phyloP scores from a whole-genome alignment of 148 eudicot species.

The Nyssa sinensis region DNA sequence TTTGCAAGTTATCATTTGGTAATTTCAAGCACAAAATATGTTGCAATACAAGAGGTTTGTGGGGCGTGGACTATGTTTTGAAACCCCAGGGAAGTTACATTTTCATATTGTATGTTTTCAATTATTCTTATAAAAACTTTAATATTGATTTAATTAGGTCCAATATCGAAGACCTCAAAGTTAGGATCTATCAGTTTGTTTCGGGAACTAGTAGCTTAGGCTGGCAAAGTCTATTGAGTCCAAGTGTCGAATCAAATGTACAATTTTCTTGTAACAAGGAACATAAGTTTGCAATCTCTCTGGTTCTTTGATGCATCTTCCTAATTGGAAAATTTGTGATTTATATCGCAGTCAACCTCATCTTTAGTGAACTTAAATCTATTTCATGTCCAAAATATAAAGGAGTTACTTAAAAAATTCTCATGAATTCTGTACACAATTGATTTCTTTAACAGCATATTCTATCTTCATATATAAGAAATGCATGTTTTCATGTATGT shows the following conservation, averaged over 20 bases:
- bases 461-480: neutral
- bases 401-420: neutral
- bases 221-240: neutral
- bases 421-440: neutral
- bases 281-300: neutral
- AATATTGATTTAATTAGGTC: neutral
- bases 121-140: neutral
- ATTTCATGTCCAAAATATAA: too few relatives aligned
- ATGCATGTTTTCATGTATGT: neutral
- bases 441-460: neutral
- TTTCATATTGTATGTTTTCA: neutral
- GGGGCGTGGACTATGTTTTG: too few relatives aligned
- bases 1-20: too few relatives aligned
- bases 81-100: neutral
- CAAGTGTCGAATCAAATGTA: neutral
- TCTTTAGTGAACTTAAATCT: too few relatives aligned
- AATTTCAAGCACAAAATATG: too few relatives aligned
- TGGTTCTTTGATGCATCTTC: constrained; percentile 1
- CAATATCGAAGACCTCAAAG: neutral
- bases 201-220: neutral
- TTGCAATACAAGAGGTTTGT: too few relatives aligned
- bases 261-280: neutral
- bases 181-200: neutral
- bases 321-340: neutral
- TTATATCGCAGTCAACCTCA: neutral